Base-by-base conservation (phyloP, 1,284 basidiomycete genomes). In the Ganoderma meredithae region DNA sequence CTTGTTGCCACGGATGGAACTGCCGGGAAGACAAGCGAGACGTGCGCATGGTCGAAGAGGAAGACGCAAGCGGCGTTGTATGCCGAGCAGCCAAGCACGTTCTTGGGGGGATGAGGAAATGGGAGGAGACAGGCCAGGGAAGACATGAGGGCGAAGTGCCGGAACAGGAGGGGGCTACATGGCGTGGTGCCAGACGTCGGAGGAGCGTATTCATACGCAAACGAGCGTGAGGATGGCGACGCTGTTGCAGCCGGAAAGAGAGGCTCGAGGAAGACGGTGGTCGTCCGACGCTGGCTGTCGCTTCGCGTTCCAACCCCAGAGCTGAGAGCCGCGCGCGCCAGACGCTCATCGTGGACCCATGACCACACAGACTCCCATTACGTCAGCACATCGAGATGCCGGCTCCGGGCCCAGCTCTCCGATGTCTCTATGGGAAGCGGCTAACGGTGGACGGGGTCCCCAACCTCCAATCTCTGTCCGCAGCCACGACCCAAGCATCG, bases 121-220 rank as follows among this genome's bases (percentile, higher is more conserved):
- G 62, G 19, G 60, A 62, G 60, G 39, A 66, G 41, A 61, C 47
- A 31, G 47, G 27, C 62, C 67, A 63, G 41, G 65, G 63, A 6
- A 60, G 56, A 61, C 62, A 70, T 44, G 61, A 65, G 40, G 66
- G 49, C n/a, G 65, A 65, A 22, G 65, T 5, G 67, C 66, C 12
- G 55, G 71, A 64, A 63, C 62, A 68, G 74, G 77, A 33, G 60
- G 62, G 76, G 75, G 77, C 82, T 85, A 86, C 85, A 86, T 87
- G 79, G 79, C 79, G 81, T 74, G 75, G 74, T 74, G 71, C 74
- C 72, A 76, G 69, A 65, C 69, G 77, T 73, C 77, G 77, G 69
- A 77, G 75, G 71, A 79, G 79, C 75, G 79, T 84, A 85, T 85
- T 80, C 86, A 88, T 88, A 78, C 85, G 84, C 84, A 65, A 66